Base-by-base conservation (phyloP, 73 alveolate genomes). In the Paramecium bursaria region DNA sequence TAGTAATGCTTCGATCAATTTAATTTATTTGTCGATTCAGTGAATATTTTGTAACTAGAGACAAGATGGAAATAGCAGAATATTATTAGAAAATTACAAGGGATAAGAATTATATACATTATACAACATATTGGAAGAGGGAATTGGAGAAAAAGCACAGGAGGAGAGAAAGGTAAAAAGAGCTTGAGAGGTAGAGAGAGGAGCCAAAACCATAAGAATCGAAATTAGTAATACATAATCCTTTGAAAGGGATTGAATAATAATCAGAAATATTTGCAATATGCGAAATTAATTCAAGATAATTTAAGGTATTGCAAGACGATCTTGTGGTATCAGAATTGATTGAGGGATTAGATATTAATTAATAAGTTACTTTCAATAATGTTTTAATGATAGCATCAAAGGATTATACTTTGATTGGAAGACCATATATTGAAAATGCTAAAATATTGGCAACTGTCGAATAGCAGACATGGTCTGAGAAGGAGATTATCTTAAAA, bases 371-470 rank as follows among this genome's bases (percentile, higher is more conserved):
- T 15, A 93, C 47, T 15, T 55, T 93, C 15, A 95, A 91, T 48
- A 55, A 77, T 46, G 95, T 93, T 19, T 67, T 88, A 48, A 48
- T 93, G 73, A 57, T 93, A 26, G 98, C 96, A 49, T 86, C 98
- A 35, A 48, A 79, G 33, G 93, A 91, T 51, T 93, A 91, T 48
- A 93, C 98, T 17, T 27, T 90, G 9, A 51, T 93, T 29, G 98
- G 98, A 6, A 74, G 98, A 46, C 98, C 98, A 29, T 25, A 74
- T 27, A 94, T 93, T 0, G 94, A 50, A 50, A 75, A 86, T 39
- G 95, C 95, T 14, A 60, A 74, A 44, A 94, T 93, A 1, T 47
- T 50, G 17, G 94, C 93, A 4, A 91, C 96, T 4, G 90, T 93
- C 14, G 98, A 93, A 86, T 92, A 93, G 79, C 86, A 74, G 29